A percentile compares a stretch with the other conserved stretches of the same genome.
phyloP scores from a whole-genome alignment of 306 rosid genomes.

The Dalbergia oliveri region DNA sequence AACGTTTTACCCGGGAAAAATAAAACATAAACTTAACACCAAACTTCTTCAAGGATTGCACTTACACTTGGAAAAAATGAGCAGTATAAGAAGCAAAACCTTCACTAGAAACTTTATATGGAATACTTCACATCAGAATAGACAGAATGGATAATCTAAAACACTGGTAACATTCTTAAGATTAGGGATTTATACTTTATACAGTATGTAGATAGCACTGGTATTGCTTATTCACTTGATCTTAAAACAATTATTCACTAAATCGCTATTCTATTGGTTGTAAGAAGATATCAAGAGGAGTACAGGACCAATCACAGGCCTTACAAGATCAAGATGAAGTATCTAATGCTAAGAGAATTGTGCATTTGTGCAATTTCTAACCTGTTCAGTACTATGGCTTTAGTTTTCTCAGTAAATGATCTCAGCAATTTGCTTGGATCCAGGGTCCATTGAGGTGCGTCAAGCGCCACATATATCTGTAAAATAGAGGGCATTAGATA shows the following conservation, averaged over 20 bases:
- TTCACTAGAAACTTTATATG: conserved; percentile 14
- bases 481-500: conserved; percentile 26
- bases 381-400: conserved; percentile 87
- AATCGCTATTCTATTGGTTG: conserved; percentile 30
- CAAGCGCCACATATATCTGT: conserved; percentile 78
- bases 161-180: conserved; percentile 6
- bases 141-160: conserved; percentile 22
- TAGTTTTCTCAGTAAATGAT: conserved; percentile 73
- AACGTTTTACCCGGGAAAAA: neutral
- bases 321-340: conserved; percentile 8
- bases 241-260: neutral
- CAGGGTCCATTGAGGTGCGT: conserved; percentile 85
- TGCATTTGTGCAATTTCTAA: conserved; percentile 45
- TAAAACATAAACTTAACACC: conserved; percentile 9
- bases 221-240: conserved; percentile 17
- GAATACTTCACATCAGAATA: conserved; percentile 23
- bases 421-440: conserved; percentile 64
- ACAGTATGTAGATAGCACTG: conserved; percentile 15
- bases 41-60: conserved; percentile 27
- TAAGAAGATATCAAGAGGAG: neutral
- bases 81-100: conserved; percentile 3
- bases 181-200: neutral
- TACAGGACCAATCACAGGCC: conserved; percentile 10
- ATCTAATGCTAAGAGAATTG: neutral
- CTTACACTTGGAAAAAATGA: neutral